Evolutionary conservation across 2,329 filamentous ascomycete genomes (phyloP).

Genomic region (Clarireedia paspali): DNA sequence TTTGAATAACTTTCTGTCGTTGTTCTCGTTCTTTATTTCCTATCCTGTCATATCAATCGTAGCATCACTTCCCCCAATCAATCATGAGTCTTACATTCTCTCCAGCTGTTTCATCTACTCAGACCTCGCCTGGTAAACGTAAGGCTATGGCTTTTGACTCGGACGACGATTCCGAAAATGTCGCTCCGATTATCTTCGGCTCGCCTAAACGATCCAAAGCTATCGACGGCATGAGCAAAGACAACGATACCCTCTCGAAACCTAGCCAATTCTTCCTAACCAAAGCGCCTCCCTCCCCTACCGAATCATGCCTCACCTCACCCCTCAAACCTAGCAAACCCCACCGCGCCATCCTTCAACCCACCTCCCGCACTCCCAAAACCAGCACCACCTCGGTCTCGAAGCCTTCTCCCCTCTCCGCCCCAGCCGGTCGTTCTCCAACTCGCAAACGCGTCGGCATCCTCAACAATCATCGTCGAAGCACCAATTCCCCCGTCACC

Average conservation of each 20-base stretch:
- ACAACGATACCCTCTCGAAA: conserved; percentile 2
- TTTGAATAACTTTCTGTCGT: neutral
- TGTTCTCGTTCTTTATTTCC: neutral
- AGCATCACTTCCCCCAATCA: neutral
- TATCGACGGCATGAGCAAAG: neutral
- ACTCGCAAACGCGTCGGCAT: conserved; percentile 65
- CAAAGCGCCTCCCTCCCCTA: conserved; percentile 27
- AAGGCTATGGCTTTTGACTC: conserved; percentile 43
- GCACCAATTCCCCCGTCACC: conserved; percentile 50
- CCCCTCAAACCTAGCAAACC: conserved; percentile 17
- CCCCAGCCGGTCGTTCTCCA: conserved; percentile 76
- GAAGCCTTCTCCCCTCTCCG: conserved; percentile 48
- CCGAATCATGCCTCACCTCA: conserved; percentile 17
- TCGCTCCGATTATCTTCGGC: conserved; percentile 47
- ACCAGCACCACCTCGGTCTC: conserved; percentile 36
- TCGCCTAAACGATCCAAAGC: conserved; percentile 41
- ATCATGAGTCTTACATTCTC: conserved; percentile 19
- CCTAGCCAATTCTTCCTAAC: conserved; percentile 24
- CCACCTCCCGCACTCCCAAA: conserved; percentile 44
- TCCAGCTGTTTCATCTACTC: conserved; percentile 10
- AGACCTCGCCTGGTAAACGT: conserved; percentile 39
- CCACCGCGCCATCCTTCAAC: conserved; percentile 38
- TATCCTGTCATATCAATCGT: neutral
- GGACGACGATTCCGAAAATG: conserved; percentile 52
- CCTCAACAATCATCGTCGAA: conserved; percentile 53